Percentiles rank a stretch among this genome's conserved stretches.
Evolutionary conservation across 2,329 filamentous ascomycete genomes (phyloP).

Genomic region (Calycina herbarum): DNA sequence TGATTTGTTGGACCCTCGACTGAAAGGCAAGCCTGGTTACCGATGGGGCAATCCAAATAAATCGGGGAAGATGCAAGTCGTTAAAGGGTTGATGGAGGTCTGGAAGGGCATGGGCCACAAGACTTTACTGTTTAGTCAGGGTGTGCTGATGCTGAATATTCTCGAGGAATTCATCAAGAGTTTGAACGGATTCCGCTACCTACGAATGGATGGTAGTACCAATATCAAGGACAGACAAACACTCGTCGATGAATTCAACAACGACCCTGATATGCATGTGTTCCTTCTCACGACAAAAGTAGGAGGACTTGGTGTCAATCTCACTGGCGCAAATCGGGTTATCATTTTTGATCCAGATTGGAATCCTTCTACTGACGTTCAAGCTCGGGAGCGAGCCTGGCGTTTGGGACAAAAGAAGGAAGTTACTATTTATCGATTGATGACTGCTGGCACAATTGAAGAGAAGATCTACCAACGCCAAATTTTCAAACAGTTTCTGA

Average conservation of each 20-base stretch:
- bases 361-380: constrained; percentile 96
- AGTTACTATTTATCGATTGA: constrained; percentile 94
- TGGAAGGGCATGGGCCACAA: constrained; percentile 89
- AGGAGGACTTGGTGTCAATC: constrained; percentile 87
- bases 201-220: constrained; percentile 93
- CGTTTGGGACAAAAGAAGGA: constrained; percentile 91
- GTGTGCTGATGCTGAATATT: constrained; percentile 93
- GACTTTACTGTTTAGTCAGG: constrained; percentile 88
- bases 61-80: constrained; percentile 95
- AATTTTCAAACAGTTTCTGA: constrained; percentile 97
- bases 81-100: constrained; percentile 80
- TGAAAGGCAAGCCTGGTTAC: constrained; percentile 61
- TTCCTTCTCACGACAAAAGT: constrained; percentile 96
- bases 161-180: constrained; percentile 76
- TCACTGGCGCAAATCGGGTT: constrained; percentile 92
- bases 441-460: constrained; percentile 97
- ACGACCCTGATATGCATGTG: constrained; percentile 73
- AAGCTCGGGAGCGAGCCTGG: constrained; percentile 95
- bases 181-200: constrained; percentile 70
- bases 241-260: constrained; percentile 93
- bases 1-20: constrained; percentile 70
- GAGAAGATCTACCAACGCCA: constrained; percentile 99
- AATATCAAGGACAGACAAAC: constrained; percentile 84
- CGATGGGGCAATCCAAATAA: constrained; percentile 75
- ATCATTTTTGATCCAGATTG: constrained; percentile 99